Base-by-base conservation (phyloP, 495 filamentous ascomycete species). In the Pseudomonodictys pantanalensis region DNA sequence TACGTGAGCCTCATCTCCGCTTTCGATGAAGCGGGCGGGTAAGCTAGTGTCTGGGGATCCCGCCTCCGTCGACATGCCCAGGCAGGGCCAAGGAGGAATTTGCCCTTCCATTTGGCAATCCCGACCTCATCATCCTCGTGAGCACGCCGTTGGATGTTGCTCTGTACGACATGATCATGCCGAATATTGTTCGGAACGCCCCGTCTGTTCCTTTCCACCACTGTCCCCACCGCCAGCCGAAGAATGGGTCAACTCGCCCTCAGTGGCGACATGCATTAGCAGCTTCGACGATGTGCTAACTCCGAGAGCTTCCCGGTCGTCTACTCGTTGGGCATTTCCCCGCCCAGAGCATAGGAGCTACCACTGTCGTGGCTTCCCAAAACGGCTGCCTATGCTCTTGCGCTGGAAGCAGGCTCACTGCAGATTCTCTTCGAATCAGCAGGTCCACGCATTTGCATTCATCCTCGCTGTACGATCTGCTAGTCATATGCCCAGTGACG, bases 1-100 rank as follows among this genome's bases (percentile, higher is more conserved):
- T 62, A 47, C 49, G 58, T 56, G n/a, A n/a, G n/a, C n/a, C 57
- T 63, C 60, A 63, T 63, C 52, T 63, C 60, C 60, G 60, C 60
- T 56, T 44, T 38, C 17, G 44, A 26, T 38, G 39, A 32, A 25
- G n/a, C 45, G 42, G 58, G 55, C 41, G 49, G 42, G 6, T 22
- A 17, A n/a, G n/a, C n/a, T n/a, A n/a, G n/a, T n/a, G n/a, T n/a
- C n/a, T n/a, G n/a, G n/a, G n/a, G n/a, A n/a, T n/a, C n/a, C n/a
- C n/a, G n/a, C n/a, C n/a, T n/a, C n/a, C n/a, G n/a, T n/a, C n/a
- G n/a, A n/a, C n/a, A n/a, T n/a, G n/a, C n/a, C n/a, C n/a, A n/a
- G n/a, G n/a, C n/a, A n/a, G n/a, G n/a, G n/a, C n/a, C n/a, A n/a
- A n/a, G n/a, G n/a, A n/a, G n/a, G n/a, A n/a, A n/a, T n/a, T n/a